Percentiles rank a stretch among this genome's conserved stretches.
These are phyloP conservation scores for Trebouxia gelatinosa DNA, from an alignment of 163 green algal species.

Conservation along the genomic window DNA sequence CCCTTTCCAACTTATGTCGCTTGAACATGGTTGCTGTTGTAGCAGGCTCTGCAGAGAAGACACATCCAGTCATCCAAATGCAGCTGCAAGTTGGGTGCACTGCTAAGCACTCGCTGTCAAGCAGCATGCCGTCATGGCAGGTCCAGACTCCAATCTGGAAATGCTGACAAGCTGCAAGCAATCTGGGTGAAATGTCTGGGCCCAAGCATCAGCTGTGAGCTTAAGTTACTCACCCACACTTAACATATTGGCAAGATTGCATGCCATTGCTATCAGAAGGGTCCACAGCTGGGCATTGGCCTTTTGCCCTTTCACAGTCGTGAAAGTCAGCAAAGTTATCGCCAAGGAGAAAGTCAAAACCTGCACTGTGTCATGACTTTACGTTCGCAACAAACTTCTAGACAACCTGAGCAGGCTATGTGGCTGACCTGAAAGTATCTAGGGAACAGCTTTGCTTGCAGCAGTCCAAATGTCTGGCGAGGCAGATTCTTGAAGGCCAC, in stretches of 20 bases:
- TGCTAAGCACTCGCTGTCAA: too few species aligned
- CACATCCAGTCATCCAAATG: too few species aligned
- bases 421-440: slow-evolving; percentile 12
- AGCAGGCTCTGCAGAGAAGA: slow-evolving; percentile 16
- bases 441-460: slow-evolving; percentile 28
- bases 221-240: background rate
- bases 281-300: background rate
- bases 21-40: slow-evolving; percentile 22
- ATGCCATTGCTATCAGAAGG: background rate
- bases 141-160: background rate
- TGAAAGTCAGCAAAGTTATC: background rate
- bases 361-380: background rate
- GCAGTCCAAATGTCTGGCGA: slow-evolving; percentile 20
- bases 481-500: slow-evolving; percentile 21
- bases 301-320: background rate
- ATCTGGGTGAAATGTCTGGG: background rate
- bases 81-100: too few species aligned
- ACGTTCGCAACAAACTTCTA: background rate
- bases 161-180: background rate
- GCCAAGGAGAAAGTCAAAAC: background rate
- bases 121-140: background rate
- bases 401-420: background rate
- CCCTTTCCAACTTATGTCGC: slow-evolving; percentile 12
- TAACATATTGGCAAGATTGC: background rate
- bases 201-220: background rate